Evolutionary conservation across 768 basidiomycete species (phyloP).

Genomic region (Daedaleopsis sinensis): DNA sequence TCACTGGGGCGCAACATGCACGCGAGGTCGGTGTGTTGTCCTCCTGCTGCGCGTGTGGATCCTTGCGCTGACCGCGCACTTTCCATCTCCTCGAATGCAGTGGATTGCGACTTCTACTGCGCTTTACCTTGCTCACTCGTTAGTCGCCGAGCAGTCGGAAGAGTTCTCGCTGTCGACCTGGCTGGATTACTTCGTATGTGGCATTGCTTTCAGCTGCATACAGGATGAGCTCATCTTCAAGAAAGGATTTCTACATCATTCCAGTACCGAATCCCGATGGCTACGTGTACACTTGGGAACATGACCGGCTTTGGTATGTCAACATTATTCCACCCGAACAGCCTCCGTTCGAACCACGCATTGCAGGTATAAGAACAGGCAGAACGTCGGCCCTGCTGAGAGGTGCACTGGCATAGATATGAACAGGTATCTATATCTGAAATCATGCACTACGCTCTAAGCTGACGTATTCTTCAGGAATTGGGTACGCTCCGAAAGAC

Average conservation of each 20-base stretch:
- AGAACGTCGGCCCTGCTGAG: slow-evolving; percentile 47
- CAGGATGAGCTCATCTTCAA: neutral
- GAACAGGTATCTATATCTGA: slow-evolving; percentile 53
- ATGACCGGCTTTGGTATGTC: slow-evolving; percentile 63
- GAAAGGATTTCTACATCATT: slow-evolving; percentile 66
- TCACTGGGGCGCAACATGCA: slow-evolving; percentile 76
- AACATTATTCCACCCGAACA: neutral
- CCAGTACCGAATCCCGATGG: slow-evolving; percentile 74
- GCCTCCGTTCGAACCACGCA: neutral
- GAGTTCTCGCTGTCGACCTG: slow-evolving; percentile 48
- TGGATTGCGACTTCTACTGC: slow-evolving; percentile 82
- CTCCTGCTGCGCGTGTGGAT: neutral
- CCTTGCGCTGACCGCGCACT: neutral
- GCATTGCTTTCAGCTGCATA: slow-evolving; percentile 6
- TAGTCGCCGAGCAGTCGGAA: slow-evolving; percentile 55
- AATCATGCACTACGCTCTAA: neutral
- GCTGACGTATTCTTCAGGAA: slow-evolving; percentile 46
- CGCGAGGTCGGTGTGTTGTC: slow-evolving; percentile 58
- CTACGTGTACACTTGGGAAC: slow-evolving; percentile 74
- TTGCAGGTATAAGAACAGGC: slow-evolving; percentile 71
- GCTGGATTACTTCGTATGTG: slow-evolving; percentile 55
- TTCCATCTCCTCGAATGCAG: slow-evolving; percentile 36
- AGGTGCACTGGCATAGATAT: slow-evolving; percentile 76
- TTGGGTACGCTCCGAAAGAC: slow-evolving; percentile 43
- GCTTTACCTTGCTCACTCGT: slow-evolving; percentile 72